Conservation (phyloP, 768 basidiomycete species). For the Mycena rosella region DNA sequence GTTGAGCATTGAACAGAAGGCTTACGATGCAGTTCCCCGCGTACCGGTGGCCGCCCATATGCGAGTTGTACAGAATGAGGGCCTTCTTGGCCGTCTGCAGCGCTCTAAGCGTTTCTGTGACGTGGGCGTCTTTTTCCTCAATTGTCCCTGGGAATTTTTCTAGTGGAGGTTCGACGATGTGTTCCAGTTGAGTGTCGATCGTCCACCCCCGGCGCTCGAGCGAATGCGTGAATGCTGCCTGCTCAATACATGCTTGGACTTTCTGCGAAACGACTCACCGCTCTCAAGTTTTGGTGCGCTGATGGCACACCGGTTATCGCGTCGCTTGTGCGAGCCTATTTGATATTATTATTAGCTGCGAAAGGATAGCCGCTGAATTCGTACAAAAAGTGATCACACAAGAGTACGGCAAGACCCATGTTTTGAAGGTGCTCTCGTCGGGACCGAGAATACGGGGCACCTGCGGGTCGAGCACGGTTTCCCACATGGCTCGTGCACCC, state of each 20-base stretch:
- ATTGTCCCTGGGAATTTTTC: slow-evolving; percentile 68
- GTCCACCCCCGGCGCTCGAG: slow-evolving; percentile 80
- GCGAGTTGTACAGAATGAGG: slow-evolving; percentile 89
- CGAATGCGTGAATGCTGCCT: slow-evolving; percentile 70
- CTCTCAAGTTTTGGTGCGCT: slow-evolving; percentile 87
- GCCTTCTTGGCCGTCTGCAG: slow-evolving; percentile 72
- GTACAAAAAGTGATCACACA: slow-evolving; percentile 90
- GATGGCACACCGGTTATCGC: slow-evolving; percentile 93
- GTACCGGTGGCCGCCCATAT: slow-evolving; percentile 96
- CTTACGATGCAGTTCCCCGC: slow-evolving; percentile 71
- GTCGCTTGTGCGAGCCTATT: slow-evolving; percentile 93
- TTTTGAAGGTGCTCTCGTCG: slow-evolving; percentile 62
- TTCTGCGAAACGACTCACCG: slow-evolving; percentile 55
- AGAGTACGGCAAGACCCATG: slow-evolving; percentile 90
- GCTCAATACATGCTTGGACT: neutral
- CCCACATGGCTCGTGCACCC: slow-evolving; percentile 83
- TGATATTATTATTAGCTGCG: neutral
- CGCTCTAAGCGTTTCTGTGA: slow-evolving; percentile 64
- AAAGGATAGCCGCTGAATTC: slow-evolving; percentile 3
- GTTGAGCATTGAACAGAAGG: neutral
- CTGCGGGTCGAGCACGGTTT: slow-evolving; percentile 69
- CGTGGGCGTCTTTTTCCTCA: slow-evolving; percentile 68
- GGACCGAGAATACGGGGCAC: slow-evolving; percentile 62
- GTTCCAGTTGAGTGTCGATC: slow-evolving; percentile 79
- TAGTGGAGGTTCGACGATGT: slow-evolving; percentile 64